Evolutionary conservation across 2,329 filamentous ascomycete species (phyloP), one percentile per base, ranked within the genome.

Genomic region (Xylariaceae sp.): DNA sequence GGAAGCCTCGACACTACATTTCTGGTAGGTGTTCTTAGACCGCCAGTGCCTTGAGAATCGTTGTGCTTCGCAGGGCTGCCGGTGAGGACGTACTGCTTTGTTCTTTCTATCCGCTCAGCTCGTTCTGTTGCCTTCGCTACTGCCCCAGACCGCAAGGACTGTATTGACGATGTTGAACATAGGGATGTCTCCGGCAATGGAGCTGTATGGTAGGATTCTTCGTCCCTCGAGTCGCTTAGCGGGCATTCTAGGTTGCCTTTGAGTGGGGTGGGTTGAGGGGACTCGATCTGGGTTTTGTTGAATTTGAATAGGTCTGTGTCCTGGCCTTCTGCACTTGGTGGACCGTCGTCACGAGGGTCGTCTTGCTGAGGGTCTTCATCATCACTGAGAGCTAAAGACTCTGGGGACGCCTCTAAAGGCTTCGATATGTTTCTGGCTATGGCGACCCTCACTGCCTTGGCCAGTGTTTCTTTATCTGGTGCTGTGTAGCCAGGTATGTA

Each of bases 401-500:
- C n/a, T 16, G 40, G 49, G 16, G 44, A 37, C 20, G 40, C 42
- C n/a, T 41, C 41, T 6, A 44, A 14, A 46, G 32, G 18, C 18
- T 26, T 20, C 20, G 21, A 21, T 10, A 23, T 20, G 9, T 43
- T 32, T 48, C 50, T 54, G 16, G 32, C 40, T 1, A 51, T 43
- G 2, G 56, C 52, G 9, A 56, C 60, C 23, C 57, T 52, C 43
- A 61, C 59, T 42, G 61, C 59, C 43, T 61, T 29, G 12, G 49
- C 52, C 9, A 68, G 54, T 20, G 48, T 56, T 7, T 52, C 41
- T 7, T 57, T 45, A n/a, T 54, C 55, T 5, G 66, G 66, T 37
- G 61, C 47, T 18, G 44, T 14, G 23, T 49, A 62, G 9, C 61
- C 58, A 20, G 52, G 44, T 29, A 62, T 52, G 40, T 67, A 67